Evolutionary conservation across 345 rosid species (phyloP).

Genomic region (Linum trigynum): DNA sequence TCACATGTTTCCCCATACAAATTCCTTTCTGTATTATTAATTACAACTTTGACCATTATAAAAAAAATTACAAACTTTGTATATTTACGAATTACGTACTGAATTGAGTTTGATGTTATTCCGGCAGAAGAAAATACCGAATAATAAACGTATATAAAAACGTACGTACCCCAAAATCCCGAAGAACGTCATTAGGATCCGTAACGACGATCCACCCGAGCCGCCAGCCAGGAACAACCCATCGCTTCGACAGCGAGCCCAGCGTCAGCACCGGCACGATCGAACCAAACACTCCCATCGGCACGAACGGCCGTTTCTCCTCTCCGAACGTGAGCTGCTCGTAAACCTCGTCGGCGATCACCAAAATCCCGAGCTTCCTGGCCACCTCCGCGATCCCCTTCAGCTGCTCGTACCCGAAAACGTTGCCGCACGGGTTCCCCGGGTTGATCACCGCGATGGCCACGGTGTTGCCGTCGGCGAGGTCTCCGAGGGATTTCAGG

Average conservation of each 20-base stretch:
- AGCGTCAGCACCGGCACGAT: conserved; percentile 16
- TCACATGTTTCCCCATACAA: no score
- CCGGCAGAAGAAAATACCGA: no score
- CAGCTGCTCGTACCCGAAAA: conserved; percentile 37
- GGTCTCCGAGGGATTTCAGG: conserved; percentile 37
- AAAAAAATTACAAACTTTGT: no score
- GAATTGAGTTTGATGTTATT: no score
- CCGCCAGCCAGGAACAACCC: conserved; percentile 27
- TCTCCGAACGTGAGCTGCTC: conserved; percentile 13
- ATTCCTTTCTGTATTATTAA: no score
- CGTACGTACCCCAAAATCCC: conserved; percentile 8
- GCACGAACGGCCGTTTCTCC: conserved; percentile 11
- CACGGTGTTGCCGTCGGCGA: conserved; percentile 51
- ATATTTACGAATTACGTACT: no score
- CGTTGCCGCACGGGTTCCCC: conserved; percentile 44
- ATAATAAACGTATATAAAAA: no score
- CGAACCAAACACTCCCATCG: conserved; percentile 22
- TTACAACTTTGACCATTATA: no score
- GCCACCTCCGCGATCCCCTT: conserved; percentile 26
- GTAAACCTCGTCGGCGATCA: conserved; percentile 26
- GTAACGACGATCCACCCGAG: conserved; percentile 18
- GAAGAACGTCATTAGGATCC: conserved; percentile 21
- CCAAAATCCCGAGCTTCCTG: conserved; percentile 16
- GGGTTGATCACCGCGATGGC: conserved; percentile 49
- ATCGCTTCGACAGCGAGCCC: conserved; percentile 24